Conservation (phyloP, 345 rosid genomes). For the Lenwebbia sp. region DNA sequence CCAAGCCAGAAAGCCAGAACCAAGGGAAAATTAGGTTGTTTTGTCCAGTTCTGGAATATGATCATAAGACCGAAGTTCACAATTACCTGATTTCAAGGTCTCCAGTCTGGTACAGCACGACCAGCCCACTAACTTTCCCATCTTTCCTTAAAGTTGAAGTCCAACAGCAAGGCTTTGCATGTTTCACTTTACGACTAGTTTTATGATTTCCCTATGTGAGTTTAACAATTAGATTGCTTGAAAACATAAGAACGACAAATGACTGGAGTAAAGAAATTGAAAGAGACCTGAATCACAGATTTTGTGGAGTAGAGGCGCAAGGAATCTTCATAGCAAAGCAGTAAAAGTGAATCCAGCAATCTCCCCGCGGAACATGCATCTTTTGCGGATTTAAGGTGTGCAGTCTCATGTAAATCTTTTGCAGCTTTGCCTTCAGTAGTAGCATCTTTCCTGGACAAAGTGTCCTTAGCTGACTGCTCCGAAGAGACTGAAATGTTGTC, state of each 20-base stretch:
- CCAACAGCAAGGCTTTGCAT: slow-evolving; percentile 68
- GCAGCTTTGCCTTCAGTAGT: slow-evolving; percentile 20
- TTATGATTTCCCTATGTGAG: slow-evolving; percentile 38
- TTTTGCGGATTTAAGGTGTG: slow-evolving; percentile 18
- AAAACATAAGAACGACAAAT: not conserved
- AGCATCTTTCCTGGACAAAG: slow-evolving; percentile 25
- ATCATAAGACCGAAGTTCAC: not conserved
- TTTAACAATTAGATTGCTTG: slow-evolving; percentile 11
- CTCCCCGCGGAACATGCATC: slow-evolving; percentile 19
- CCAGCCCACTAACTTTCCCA: slow-evolving; percentile 35
- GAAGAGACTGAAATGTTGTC: not conserved
- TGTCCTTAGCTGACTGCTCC: not conserved
- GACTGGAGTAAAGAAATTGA: not conserved
- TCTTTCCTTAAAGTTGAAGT: slow-evolving; percentile 44
- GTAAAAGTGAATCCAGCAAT: slow-evolving; percentile 16
- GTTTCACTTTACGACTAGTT: slow-evolving; percentile 34
- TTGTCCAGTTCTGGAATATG: not conserved
- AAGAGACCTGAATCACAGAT: slow-evolving; percentile 52
- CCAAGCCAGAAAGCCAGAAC: not conserved
- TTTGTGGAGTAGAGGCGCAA: slow-evolving; percentile 40
- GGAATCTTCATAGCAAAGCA: slow-evolving; percentile 58
- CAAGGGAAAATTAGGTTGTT: not conserved
- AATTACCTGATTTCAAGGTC: slow-evolving; percentile 62
- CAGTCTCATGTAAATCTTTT: slow-evolving; percentile 8
- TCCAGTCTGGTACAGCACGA: slow-evolving; percentile 60